Conservation (phyloP, 805 yeast species). For the Komagataella populi region DNA sequence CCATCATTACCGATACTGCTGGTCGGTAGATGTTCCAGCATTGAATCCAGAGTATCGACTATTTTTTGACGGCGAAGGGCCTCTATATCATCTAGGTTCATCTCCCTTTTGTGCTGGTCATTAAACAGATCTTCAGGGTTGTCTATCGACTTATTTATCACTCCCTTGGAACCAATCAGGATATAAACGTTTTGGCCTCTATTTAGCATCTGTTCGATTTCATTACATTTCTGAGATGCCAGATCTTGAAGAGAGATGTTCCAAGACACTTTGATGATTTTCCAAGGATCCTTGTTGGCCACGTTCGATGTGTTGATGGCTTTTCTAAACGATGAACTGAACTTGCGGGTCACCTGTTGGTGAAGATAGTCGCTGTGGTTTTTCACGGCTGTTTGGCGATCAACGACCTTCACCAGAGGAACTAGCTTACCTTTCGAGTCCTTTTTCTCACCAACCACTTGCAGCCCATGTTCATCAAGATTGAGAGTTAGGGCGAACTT, state of each 20-base stretch:
- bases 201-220: slow-evolving; percentile 27
- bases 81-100: slow-evolving; percentile 14
- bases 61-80: slow-evolving; percentile 18
- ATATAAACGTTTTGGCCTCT: slow-evolving; percentile 28
- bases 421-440: slow-evolving; percentile 4
- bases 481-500: slow-evolving; percentile 7
- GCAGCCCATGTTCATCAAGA: slow-evolving; percentile 12
- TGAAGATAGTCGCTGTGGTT: slow-evolving; percentile 14
- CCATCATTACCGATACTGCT: slow-evolving; percentile 10
- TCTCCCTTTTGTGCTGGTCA: neutral
- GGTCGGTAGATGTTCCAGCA: slow-evolving; percentile 14
- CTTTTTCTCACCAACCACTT: slow-evolving; percentile 8
- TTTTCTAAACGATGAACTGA: neutral
- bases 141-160: slow-evolving; percentile 10
- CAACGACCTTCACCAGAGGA: slow-evolving; percentile 13
- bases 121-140: neutral
- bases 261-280: slow-evolving; percentile 40
- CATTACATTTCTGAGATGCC: slow-evolving; percentile 35
- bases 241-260: slow-evolving; percentile 40
- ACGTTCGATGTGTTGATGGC: slow-evolving; percentile 1
- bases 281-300: slow-evolving; percentile 15
- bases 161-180: slow-evolving; percentile 24
- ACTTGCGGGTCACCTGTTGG: neutral
- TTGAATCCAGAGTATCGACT: slow-evolving; percentile 13
- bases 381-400: slow-evolving; percentile 11